A percentile compares a stretch with the other conserved stretches of the same genome.
Evolutionary conservation across 768 basidiomycete species (phyloP).

Genomic region (Boletus rex-veris): DNA sequence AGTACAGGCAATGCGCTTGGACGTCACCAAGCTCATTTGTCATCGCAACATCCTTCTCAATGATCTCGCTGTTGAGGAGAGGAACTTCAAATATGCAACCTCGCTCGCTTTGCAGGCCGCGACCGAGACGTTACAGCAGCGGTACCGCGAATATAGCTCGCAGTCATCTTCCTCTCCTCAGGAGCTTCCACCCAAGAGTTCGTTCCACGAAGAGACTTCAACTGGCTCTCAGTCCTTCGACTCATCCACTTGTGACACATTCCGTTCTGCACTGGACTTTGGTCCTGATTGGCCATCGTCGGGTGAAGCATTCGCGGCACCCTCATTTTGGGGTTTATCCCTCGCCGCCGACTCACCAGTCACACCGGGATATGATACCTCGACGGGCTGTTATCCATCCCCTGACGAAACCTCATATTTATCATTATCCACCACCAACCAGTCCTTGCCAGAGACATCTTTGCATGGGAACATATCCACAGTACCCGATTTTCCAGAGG

Average conservation of each 20-base stretch:
- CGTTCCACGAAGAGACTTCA: conserved; percentile 12
- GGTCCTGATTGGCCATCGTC: conserved; percentile 46
- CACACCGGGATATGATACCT: conserved; percentile 28
- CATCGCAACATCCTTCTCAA: conserved; percentile 70
- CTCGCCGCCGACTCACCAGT: conserved; percentile 36
- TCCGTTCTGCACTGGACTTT: conserved; percentile 65
- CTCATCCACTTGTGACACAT: conserved; percentile 53
- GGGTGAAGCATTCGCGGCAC: conserved; percentile 34
- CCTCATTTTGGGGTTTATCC: conserved; percentile 32
- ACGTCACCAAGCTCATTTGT: conserved; percentile 69
- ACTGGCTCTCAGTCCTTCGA: conserved; percentile 33
- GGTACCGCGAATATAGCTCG: conserved; percentile 27
- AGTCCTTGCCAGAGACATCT: conserved; percentile 18
- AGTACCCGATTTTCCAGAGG: conserved; percentile 46
- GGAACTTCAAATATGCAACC: conserved; percentile 63
- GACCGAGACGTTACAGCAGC: conserved; percentile 57
- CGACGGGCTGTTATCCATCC: conserved; percentile 31
- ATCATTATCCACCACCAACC: conserved; percentile 18
- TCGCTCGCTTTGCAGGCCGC: conserved; percentile 73
- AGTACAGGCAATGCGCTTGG: conserved; percentile 64
- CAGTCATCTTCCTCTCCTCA: conserved; percentile 38
- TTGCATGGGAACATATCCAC: conserved; percentile 47
- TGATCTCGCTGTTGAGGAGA: conserved; percentile 72
- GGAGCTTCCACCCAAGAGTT: conserved; percentile 17
- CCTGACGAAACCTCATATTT: conserved; percentile 25